These are phyloP conservation scores for Kandelia obovata DNA, from an alignment of 345 rosid species.

Conservation along the genomic window DNA sequence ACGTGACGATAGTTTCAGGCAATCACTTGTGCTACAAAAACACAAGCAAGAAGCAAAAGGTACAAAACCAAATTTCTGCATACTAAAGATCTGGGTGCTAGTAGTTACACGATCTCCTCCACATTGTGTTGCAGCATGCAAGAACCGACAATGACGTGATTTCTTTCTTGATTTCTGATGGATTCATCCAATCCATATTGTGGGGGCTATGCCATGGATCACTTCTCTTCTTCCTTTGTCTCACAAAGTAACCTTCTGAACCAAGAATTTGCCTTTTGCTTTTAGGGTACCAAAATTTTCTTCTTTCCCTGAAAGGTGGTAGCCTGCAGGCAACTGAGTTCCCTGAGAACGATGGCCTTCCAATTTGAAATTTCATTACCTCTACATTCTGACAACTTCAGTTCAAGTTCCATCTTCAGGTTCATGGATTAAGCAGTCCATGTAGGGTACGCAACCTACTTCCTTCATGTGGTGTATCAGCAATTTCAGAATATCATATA, in stretches of 20 bases:
- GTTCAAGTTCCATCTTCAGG: constrained; percentile 39
- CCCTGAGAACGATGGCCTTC: neutral
- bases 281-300: neutral
- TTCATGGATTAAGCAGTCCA: constrained; percentile 42
- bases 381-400: constrained; percentile 4
- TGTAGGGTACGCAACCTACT: constrained; percentile 46
- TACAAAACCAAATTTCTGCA: too few species aligned
- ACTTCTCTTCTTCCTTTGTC: neutral
- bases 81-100: too few species aligned
- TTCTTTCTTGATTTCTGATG: too few species aligned
- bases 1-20: too few species aligned
- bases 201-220: too few species aligned
- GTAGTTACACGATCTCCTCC: too few species aligned
- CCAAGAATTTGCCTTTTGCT: neutral
- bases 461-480: constrained; percentile 53
- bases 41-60: too few species aligned
- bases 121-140: too few species aligned
- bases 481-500: constrained; percentile 44
- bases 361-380: neutral
- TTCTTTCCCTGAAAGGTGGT: neutral
- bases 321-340: neutral
- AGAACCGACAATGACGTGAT: too few species aligned
- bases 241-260: neutral
- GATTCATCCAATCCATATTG: too few species aligned
- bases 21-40: too few species aligned